phyloP scores from a whole-genome alignment of 2,329 filamentous ascomycete species.

The Xylariales sp. region DNA sequence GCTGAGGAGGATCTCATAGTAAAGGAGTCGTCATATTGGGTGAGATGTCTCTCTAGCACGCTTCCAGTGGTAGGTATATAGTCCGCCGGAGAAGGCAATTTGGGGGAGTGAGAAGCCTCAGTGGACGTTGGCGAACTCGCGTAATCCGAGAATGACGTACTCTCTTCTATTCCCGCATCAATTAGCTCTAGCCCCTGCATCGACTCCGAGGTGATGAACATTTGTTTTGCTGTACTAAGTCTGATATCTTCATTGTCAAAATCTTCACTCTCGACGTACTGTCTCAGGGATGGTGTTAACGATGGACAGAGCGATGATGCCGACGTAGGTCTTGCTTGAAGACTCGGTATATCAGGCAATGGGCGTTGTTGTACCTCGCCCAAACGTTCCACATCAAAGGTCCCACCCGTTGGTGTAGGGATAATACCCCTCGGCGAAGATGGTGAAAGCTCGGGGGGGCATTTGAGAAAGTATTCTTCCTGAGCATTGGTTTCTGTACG shows the following conservation, averaged over 20 bases:
- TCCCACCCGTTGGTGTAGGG: slow-evolving; percentile 16
- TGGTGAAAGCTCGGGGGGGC: slow-evolving; percentile 34
- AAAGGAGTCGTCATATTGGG: slow-evolving; percentile 46
- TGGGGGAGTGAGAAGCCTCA: slow-evolving; percentile 41
- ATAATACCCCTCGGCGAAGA: slow-evolving; percentile 1
- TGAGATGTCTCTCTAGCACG: slow-evolving; percentile 47
- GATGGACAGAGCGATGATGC: slow-evolving; percentile 49
- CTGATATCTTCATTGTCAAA: slow-evolving; percentile 49
- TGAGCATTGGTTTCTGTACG: background rate
- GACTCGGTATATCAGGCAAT: slow-evolving; percentile 46
- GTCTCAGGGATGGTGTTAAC: slow-evolving; percentile 49
- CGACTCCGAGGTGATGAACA: slow-evolving; percentile 46
- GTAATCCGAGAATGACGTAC: slow-evolving; percentile 47
- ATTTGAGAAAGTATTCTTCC: slow-evolving; percentile 39
- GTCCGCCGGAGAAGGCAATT: slow-evolving; percentile 44
- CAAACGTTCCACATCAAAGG: slow-evolving; percentile 10
- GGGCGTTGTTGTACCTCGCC: slow-evolving; percentile 42
- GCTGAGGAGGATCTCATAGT: slow-evolving; percentile 37
- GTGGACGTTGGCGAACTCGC: slow-evolving; percentile 45
- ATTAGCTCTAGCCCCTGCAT: slow-evolving; percentile 45
- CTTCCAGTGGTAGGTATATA: slow-evolving; percentile 50
- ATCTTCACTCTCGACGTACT: slow-evolving; percentile 50
- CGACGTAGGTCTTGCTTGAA: slow-evolving; percentile 43
- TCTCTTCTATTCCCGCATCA: slow-evolving; percentile 36
- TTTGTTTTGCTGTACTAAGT: slow-evolving; percentile 45